Evolutionary conservation across 2,329 filamentous ascomycete species (phyloP), one percentile per base, ranked within the genome.

Genomic region (Fusarium abutilonis): DNA sequence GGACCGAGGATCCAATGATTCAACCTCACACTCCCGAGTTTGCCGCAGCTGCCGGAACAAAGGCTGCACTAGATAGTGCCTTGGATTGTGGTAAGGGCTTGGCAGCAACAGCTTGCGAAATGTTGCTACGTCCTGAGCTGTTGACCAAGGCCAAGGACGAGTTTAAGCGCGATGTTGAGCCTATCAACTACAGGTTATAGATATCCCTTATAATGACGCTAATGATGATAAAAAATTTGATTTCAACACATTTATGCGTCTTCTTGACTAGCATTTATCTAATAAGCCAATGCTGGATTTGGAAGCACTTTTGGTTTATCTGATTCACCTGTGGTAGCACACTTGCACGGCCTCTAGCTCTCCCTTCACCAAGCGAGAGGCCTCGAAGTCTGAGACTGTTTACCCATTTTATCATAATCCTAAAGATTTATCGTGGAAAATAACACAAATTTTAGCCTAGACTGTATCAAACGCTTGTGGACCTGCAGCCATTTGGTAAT

Each of bases 21-120:
- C 66, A 68, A 14, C 66, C 66, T 3, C 66, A 68, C 15, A 68
- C 66, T 0, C 55, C 66, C 1, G 35, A 56, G 5, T 68, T 68
- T 13, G 61, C 66, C 1, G 51, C 47, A 0, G 66, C 63, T 11
- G 66, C 66, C 6, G 57, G 60, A 0, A 68, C 63, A 15, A 50
- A 45, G 17, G 50, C 53, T 7, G 66, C 66, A 0, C 21, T 68
- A 1, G 13, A 54, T 2, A 67, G 60, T 17, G 51, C 66, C 1
- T 32, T 69, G 3, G 66, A 67, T 1, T 69, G 66, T 6, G 56
- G 60, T 1, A 69, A 67, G 29, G 66, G 66, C 5, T 23, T 68
- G 2, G 66, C 66, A 1, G 66, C 66, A 6, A 69, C 66, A 4
- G 66, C 63, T 23, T 63, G 60, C 2, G 51, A 56, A 1, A 21